Conservation (phyloP, 495 filamentous ascomycete genomes). For the Symbiotaphrina buchneri region DNA sequence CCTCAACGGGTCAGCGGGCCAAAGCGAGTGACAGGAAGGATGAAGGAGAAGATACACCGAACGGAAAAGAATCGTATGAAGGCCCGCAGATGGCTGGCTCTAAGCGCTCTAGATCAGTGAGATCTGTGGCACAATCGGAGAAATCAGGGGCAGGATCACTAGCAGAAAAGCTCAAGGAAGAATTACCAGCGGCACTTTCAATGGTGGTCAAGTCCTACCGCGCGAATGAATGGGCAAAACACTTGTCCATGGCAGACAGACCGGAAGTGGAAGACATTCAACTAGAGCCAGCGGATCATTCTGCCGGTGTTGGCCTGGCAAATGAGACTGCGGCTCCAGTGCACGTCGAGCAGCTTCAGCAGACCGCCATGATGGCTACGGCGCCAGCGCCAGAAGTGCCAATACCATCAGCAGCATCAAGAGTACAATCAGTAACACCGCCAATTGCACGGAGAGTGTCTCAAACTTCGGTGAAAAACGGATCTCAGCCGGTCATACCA, state of each 20-base stretch:
- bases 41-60: no score
- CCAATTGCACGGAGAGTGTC: conserved; percentile 9
- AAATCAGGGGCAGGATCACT: conserved; percentile 19
- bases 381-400: no score
- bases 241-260: conserved; percentile 52
- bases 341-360: conserved; percentile 40
- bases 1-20: no score
- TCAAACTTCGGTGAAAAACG: conserved; percentile 8
- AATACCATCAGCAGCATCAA: conserved; percentile 14
- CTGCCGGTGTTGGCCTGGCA: background rate
- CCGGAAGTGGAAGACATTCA: conserved; percentile 51
- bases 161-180: conserved; percentile 14
- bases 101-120: conserved; percentile 11
- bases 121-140: conserved; percentile 14
- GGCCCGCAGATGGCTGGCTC: conserved; percentile 7
- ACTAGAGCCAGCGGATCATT: conserved; percentile 21
- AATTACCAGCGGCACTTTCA: conserved; percentile 34
- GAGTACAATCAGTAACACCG: no score
- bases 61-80: conserved; percentile 4
- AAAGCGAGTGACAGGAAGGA: no score
- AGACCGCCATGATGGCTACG: conserved; percentile 33
- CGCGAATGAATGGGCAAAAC: conserved; percentile 94
- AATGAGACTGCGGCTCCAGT: conserved; percentile 36
- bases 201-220: conserved; percentile 60
- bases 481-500: background rate